These are phyloP conservation scores for Phytophthora cactorum DNA, from an alignment of 352 stramenopile genomes.

Conservation along the genomic window DNA sequence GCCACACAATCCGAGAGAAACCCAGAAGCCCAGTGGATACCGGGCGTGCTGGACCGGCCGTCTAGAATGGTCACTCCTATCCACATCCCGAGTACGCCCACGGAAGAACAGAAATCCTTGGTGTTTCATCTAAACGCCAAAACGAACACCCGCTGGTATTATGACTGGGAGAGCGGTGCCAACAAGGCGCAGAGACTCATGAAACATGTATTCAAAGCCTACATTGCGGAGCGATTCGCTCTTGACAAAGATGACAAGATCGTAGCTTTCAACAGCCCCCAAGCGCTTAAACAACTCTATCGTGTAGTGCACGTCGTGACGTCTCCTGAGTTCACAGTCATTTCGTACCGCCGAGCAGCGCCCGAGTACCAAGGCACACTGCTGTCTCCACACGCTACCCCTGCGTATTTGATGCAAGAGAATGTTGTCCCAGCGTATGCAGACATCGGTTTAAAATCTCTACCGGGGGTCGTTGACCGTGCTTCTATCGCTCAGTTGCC, in stretches of 20 bases:
- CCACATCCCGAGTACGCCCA: neutral
- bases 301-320: conserved; percentile 53
- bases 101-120: conserved; percentile 27
- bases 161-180: conserved; percentile 75
- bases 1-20: conserved; percentile 56
- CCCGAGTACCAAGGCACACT: conserved; percentile 72
- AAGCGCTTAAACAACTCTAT: conserved; percentile 42
- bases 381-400: conserved; percentile 17
- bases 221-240: conserved; percentile 52
- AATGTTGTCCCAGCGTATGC: neutral
- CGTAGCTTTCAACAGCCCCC: conserved; percentile 18
- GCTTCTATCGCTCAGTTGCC: neutral
- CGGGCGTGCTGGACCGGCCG: conserved; percentile 46
- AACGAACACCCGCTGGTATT: conserved; percentile 62
- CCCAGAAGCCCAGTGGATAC: conserved; percentile 61
- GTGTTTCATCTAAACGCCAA: conserved; percentile 63
- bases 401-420: neutral
- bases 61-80: conserved; percentile 33
- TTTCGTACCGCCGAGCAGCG: conserved; percentile 80
- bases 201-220: conserved; percentile 69
- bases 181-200: conserved; percentile 77
- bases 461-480: too few species aligned
- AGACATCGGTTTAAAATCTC: neutral
- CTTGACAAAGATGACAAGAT: conserved; percentile 49
- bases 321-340: conserved; percentile 73